Evolutionary conservation across 768 basidiomycete species (phyloP), one percentile per base, ranked within the genome.

Genomic region (Tylopilus balloui): DNA sequence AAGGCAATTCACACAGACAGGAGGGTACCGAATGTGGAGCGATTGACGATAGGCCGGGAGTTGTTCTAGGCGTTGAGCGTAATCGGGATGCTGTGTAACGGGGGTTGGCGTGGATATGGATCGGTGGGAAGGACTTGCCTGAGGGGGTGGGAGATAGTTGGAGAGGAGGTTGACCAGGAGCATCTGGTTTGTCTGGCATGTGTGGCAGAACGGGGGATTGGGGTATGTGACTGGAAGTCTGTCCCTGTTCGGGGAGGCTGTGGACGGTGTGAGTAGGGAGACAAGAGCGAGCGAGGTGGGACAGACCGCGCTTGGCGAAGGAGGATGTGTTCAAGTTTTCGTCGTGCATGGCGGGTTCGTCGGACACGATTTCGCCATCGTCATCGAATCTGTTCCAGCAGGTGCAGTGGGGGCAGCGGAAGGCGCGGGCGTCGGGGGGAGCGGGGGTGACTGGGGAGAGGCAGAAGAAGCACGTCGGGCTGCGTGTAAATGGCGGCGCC

Each of bases 131-230:
- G 15, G 23, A 52, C 84, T 57, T 62, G 92, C 92, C 51, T 79
- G 77, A n/a, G 82, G 78, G 21, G 80, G 70, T 10, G 92, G 92
- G 1, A 95, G 77, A 66, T 94, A 97, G 59, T 88, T 92, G 14
- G 92, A 88, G 27, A 97, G 71, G 47, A 97, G 78, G 66, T 92
- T 90, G 52, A 88, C 73, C 45, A 92, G 73, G 32, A 97, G 77
- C 73, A 83, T 85, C 61, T 96, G 93, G 67, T 97, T 97, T n/a
- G 90, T 88, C 58, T 86, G 84, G 65, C 94, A 96, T 7, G 80
- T 81, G 57, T 86, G 83, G 68, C 93, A 97, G 71, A 95, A 94
- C 8, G 80, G 78, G 1, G 78, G 73, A 23, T 72, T 74, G 47
- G 55, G 57, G 50, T 84, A 86, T 47, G 73, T 63, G 19, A 80